These are phyloP conservation scores for Corymbia calophylla DNA, from an alignment of 441 rosid genomes.

Conservation along the genomic window DNA sequence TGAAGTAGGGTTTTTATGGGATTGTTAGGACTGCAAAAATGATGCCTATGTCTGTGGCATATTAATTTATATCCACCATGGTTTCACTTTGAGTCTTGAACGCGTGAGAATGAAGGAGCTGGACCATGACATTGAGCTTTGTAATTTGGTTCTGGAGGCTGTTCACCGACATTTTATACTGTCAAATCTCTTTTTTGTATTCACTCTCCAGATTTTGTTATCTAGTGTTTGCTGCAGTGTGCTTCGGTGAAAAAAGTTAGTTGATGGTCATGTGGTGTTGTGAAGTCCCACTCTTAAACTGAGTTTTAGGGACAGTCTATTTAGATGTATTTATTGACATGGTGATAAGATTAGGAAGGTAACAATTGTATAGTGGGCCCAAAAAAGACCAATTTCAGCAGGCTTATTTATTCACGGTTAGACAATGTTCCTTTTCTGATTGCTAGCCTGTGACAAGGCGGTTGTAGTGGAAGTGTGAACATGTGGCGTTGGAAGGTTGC, in stretches of 20 bases:
- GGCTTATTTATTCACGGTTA: background rate
- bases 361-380: background rate
- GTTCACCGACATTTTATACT: background rate
- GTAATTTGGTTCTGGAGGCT: background rate
- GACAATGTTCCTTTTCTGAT: background rate
- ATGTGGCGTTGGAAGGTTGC: background rate
- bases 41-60: background rate
- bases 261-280: background rate
- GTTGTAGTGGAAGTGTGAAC: background rate
- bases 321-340: background rate
- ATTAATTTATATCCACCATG: background rate
- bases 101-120: background rate
- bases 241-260: background rate
- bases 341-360: background rate
- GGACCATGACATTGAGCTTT: background rate
- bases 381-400: background rate
- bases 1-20: background rate
- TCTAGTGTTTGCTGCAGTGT: background rate
- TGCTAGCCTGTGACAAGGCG: background rate
- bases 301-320: background rate
- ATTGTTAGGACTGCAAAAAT: background rate
- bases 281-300: background rate
- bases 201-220: background rate
- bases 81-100: background rate
- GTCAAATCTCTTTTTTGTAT: background rate